Conservation (phyloP, 305 asterid species). For the Fraxinus floribunda region DNA sequence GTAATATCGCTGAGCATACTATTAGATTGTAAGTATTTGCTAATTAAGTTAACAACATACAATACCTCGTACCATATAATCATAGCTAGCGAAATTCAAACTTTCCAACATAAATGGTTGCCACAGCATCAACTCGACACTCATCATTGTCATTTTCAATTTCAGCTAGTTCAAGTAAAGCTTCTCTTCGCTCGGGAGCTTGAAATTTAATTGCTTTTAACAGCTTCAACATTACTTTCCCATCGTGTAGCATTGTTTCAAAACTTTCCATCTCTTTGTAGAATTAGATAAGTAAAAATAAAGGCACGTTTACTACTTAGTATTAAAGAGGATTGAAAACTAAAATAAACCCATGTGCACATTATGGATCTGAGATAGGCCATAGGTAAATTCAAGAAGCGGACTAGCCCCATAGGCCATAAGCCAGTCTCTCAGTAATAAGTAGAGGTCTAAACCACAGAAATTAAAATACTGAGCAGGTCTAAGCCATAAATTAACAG, state of each 20-base stretch:
- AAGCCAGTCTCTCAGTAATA: neutral
- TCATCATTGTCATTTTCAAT: neutral
- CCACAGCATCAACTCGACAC: neutral
- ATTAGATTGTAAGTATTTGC: neutral
- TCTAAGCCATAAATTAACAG: neutral
- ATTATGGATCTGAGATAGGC: neutral
- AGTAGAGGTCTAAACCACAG: neutral
- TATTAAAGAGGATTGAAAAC: neutral
- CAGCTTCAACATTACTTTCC: neutral
- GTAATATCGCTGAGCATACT: neutral
- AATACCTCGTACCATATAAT: neutral
- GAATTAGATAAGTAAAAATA: neutral
- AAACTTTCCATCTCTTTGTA: neutral
- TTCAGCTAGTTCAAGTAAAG: neutral
- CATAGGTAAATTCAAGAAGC: neutral
- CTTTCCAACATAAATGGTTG: neutral
- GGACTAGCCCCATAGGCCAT: neutral
- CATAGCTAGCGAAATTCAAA: neutral
- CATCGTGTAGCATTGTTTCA: neutral
- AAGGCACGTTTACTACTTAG: neutral
- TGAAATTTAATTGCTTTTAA: neutral
- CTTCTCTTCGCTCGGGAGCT: neutral
- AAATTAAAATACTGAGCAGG: neutral
- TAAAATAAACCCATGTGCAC: neutral
- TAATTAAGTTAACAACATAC: neutral